Evolutionary conservation across 805 yeast species (phyloP).

Genomic region (Brettanomyces bruxellensis): DNA sequence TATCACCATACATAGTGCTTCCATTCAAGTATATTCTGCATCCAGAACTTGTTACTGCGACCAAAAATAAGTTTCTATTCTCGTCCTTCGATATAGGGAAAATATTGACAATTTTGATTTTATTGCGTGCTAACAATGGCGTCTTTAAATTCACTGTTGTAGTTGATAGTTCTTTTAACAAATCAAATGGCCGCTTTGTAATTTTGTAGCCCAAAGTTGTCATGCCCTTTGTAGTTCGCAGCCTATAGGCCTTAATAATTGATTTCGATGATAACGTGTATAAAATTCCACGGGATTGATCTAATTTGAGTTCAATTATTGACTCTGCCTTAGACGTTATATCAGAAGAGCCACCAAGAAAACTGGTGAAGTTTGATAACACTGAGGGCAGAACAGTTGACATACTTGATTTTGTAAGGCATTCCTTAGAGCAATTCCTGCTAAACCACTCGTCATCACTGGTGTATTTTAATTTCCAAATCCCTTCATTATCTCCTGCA

Average conservation of each 20-base stretch:
- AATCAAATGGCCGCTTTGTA: constrained; percentile 34
- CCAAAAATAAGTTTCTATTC: constrained; percentile 58
- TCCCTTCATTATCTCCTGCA: constrained; percentile 62
- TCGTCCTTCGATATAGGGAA: constrained; percentile 55
- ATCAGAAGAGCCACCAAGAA: constrained; percentile 16
- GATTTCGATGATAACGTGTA: constrained; percentile 81
- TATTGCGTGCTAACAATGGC: constrained; percentile 44
- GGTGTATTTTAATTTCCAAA: constrained; percentile 84
- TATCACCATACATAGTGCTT: constrained; percentile 26
- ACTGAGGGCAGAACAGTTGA: constrained; percentile 39
- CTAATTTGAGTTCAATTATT: constrained; percentile 59
- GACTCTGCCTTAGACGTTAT: constrained; percentile 37
- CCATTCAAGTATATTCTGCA: constrained; percentile 64
- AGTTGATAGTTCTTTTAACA: constrained; percentile 38
- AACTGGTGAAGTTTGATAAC: constrained; percentile 21
- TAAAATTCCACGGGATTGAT: constrained; percentile 65
- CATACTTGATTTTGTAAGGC: constrained; percentile 63
- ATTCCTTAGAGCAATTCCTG: constrained; percentile 72
- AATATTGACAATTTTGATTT: constrained; percentile 52
- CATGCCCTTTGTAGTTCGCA: constrained; percentile 34
- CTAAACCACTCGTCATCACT: constrained; percentile 82
- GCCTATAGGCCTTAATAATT: constrained; percentile 67
- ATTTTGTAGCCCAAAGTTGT: constrained; percentile 20
- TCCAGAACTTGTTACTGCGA: constrained; percentile 79
- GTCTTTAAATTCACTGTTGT: constrained; percentile 24